A percentile compares a stretch with the other conserved stretches of the same genome.
Conservation (phyloP, 2,329 filamentous ascomycete species). For the Graphilbum sp. region DNA sequence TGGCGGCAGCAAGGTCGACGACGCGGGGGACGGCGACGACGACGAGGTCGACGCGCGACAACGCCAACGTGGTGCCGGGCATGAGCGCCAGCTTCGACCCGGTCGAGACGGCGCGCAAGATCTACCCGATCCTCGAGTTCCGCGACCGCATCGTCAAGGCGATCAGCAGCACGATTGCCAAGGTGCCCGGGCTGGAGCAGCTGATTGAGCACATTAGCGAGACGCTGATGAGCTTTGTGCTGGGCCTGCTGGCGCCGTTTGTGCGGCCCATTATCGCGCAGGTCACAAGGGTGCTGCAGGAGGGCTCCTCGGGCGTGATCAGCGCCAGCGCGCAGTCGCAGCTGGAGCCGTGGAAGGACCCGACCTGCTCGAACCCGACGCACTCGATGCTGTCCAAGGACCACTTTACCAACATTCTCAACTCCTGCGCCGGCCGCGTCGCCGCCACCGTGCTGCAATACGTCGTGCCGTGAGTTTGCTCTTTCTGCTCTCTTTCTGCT, state of each 20-base stretch:
- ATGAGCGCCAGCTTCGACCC: conserved; percentile 66
- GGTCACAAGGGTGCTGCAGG: conserved; percentile 70
- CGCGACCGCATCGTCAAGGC: conserved; percentile 83
- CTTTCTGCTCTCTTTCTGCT: background rate
- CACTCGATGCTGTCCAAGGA: conserved; percentile 76
- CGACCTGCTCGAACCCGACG: conserved; percentile 59
- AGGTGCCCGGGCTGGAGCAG: conserved; percentile 77
- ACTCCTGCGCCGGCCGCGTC: conserved; percentile 59
- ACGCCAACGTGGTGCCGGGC: conserved; percentile 48
- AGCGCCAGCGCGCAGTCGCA: conserved; percentile 56
- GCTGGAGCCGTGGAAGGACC: conserved; percentile 65
- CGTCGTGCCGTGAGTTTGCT: conserved; percentile 49
- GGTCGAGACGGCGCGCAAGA: conserved; percentile 58
- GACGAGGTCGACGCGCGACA: no score
- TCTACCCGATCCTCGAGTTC: conserved; percentile 90
- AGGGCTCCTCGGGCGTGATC: conserved; percentile 60
- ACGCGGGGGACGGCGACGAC: no score
- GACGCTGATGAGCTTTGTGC: conserved; percentile 77
- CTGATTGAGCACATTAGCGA: conserved; percentile 92
- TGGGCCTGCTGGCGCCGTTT: conserved; percentile 82
- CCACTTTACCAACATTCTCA: conserved; percentile 66
- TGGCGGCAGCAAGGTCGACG: no score
- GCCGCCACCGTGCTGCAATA: conserved; percentile 70
- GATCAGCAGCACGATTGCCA: conserved; percentile 72
- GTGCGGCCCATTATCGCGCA: conserved; percentile 80